Evolutionary conservation across 192 early-diverging fungal species (phyloP), one percentile per base, ranked within the genome.

Genomic region (Lobosporangium transversale): DNA sequence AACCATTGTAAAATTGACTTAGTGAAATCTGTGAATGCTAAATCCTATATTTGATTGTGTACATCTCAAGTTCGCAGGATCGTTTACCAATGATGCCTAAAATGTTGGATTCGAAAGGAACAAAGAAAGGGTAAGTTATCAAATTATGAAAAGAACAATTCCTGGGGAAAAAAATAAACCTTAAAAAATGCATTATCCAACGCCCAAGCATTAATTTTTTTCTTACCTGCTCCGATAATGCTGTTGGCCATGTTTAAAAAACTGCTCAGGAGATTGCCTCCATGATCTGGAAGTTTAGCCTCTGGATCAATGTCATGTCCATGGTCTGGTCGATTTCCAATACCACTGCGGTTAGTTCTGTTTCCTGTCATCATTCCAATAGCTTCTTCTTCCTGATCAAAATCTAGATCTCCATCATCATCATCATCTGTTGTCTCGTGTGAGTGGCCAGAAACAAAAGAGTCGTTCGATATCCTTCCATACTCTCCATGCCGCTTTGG

Each of bases 231-330:
- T 11, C 95, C 95, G 62, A 97, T 90, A 33, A 97, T 97, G 43
- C 92, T 93, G 75, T 97, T 97, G 29, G 94, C 93, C 83, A 97
- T 91, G 63, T 95, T 95, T 67, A 95, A 73, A 57, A 84, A 88
- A 26, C 87, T 88, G 31, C 79, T 78, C 49, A 88, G 85, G 20
- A 88, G 51, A 9, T 80, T 79, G 4, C 87, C 87, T 17, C 87
- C 85, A 26, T 86, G 82, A n/a, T 71, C 73, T 4, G 87, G 87
- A 21, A 81, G 52, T 53, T 67, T 79, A 27, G 73, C 73, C 0
- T 75, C 66, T 0, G 36, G 6, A 17, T 21, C 70, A 4, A 18
- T n/a, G 18, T 58, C 73, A 15, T 59, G 33, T 15, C 49, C 61
- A 29, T 60, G 54, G 10, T 18, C 48, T 0, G 40, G 40, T 23